Evolutionary conservation across 2,329 filamentous ascomycete species (phyloP).

Genomic region (Drechslera avenae): DNA sequence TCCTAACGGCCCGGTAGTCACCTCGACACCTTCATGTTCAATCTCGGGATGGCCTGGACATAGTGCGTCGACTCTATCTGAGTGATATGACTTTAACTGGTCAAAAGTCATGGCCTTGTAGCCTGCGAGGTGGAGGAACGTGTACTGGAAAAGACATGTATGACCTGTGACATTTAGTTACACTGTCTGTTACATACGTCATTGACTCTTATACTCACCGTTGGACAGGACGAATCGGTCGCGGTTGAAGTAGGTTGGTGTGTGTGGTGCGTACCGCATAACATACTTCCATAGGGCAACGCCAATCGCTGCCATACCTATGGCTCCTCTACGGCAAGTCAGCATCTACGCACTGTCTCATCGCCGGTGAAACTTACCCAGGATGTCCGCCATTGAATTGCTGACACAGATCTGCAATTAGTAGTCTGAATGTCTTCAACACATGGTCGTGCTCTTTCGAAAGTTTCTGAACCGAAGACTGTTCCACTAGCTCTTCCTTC

Average conservation of each 20-base stretch:
- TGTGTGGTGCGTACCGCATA: slow-evolving; percentile 65
- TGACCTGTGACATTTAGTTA: slow-evolving; percentile 41
- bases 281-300: slow-evolving; percentile 66
- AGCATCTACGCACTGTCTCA: neutral
- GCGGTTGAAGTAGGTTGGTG: slow-evolving; percentile 63
- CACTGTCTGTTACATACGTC: neutral
- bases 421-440: slow-evolving; percentile 17
- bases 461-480: slow-evolving; percentile 46
- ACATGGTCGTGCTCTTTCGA: slow-evolving; percentile 21
- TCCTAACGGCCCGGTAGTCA: slow-evolving; percentile 64
- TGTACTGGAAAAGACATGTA: slow-evolving; percentile 60
- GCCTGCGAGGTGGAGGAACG: slow-evolving; percentile 58
- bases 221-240: slow-evolving; percentile 69
- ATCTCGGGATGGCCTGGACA: slow-evolving; percentile 64
- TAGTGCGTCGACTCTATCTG: slow-evolving; percentile 52
- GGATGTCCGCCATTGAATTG: slow-evolving; percentile 73
- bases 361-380: slow-evolving; percentile 45
- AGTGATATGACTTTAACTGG: slow-evolving; percentile 62
- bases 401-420: slow-evolving; percentile 66
- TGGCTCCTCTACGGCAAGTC: slow-evolving; percentile 30
- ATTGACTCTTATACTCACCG: slow-evolving; percentile 38
- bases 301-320: slow-evolving; percentile 67
- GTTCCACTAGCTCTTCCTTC: slow-evolving; percentile 13
- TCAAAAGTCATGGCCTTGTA: slow-evolving; percentile 62
- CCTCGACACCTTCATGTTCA: slow-evolving; percentile 62